Evolutionary conservation across 2,329 filamentous ascomycete species (phyloP), one percentile per base, ranked within the genome.

Genomic region (Hirsutella thompsonii): DNA sequence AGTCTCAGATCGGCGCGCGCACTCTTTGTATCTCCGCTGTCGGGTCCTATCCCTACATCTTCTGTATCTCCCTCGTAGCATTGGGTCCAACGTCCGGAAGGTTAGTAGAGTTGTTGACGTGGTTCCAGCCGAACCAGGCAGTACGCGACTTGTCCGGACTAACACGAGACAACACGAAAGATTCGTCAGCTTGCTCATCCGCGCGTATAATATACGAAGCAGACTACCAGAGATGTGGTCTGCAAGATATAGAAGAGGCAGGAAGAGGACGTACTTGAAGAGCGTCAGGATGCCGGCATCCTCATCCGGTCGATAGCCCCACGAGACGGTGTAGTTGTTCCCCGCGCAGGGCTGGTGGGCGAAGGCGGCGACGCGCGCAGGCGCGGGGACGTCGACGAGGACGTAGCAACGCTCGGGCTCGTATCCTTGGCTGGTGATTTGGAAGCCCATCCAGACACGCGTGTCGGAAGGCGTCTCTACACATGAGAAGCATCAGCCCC

Each of bases 251-350:
- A 8, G 14, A 16, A 34, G 32, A 16, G 8, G 8, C 8, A 8
- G 32, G 8, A 16, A 18, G 18, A 8, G 3, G 19, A 19, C 38
- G 21, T 45, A 60, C 57, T 55, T 57, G 20, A 55, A 46, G 1
- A 61, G 20, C 0, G 55, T 56, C 47, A 55, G 49, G 19, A 60
- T 54, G 0, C 49, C 57, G 3, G 50, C 52, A 26, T 59, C 57
- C 0, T 49, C 49, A 18, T 48, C 42, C 8, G 43, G 33, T 18
- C 52, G 48, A 44, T 61, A 58, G 1, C 58, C 57, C 56, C 55
- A 61, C 0, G 56, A 60, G 6, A 55, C 38, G 4, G 41, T 43
- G 51, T 54, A 57, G n/a, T 47, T 48, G n/a, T 46, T 49, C 26
- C 48, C 41, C 0, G 41, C 38, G 36, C 58, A 61, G 2, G 39